Evolutionary conservation across 2,329 filamentous ascomycete species (phyloP).

Genomic region (Ceratocystis harringtonii): DNA sequence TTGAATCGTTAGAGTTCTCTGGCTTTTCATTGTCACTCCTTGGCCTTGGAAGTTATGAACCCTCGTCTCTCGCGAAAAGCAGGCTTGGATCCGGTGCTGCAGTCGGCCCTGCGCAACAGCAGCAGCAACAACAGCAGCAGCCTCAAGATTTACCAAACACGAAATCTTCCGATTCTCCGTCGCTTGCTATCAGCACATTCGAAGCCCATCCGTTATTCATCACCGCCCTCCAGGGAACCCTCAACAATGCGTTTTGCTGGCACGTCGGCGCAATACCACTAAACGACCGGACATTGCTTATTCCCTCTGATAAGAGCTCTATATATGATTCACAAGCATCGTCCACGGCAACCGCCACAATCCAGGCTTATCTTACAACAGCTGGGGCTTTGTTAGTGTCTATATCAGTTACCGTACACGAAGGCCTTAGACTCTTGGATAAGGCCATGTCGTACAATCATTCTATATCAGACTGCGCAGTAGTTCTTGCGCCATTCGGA

Average conservation of each 20-base stretch:
- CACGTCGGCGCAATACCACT: slow-evolving; percentile 12
- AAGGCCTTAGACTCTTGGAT: slow-evolving; percentile 33
- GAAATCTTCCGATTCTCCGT: not conserved
- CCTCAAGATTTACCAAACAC: not conserved
- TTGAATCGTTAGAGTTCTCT: slow-evolving; percentile 10
- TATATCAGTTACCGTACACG: slow-evolving; percentile 33
- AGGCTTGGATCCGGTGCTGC: not conserved
- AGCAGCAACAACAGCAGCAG: not conserved
- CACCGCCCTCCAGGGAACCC: slow-evolving; percentile 11
- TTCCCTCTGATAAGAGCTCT: slow-evolving; percentile 23
- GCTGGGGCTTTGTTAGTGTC: slow-evolving; percentile 38
- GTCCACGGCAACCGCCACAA: slow-evolving; percentile 31
- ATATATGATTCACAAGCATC: slow-evolving; percentile 22
- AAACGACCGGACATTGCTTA: slow-evolving; percentile 13
- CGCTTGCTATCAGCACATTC: not conserved
- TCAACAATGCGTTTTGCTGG: slow-evolving; percentile 2
- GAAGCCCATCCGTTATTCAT: slow-evolving; percentile 14
- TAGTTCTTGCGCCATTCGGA: slow-evolving; percentile 42
- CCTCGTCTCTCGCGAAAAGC: slow-evolving; percentile 9
- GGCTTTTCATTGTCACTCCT: slow-evolving; percentile 7
- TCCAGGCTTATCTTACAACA: slow-evolving; percentile 41
- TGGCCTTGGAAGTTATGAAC: slow-evolving; percentile 10
- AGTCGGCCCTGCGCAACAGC: not conserved
- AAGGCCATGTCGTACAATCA: slow-evolving; percentile 29
- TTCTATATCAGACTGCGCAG: slow-evolving; percentile 29